Evolutionary conservation across 179 eudicot genomes (phyloP).

Genomic region (Silene coronaria): DNA sequence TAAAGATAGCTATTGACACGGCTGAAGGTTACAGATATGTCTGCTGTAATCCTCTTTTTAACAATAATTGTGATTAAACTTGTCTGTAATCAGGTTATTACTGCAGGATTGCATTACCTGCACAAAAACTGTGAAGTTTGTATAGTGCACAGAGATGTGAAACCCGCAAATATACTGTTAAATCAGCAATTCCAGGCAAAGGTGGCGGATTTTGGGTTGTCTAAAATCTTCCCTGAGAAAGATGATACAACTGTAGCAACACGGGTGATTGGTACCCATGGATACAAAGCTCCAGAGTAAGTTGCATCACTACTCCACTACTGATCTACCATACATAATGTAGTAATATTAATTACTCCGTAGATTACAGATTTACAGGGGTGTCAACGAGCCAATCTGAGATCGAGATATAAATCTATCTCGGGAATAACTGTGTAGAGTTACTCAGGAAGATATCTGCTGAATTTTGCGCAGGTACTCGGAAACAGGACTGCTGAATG

Average conservation of each 20-base stretch:
- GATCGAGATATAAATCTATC: no score
- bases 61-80: neutral
- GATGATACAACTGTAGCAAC: slow-evolving; percentile 9
- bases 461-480: slow-evolving; percentile 8
- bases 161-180: slow-evolving; percentile 25
- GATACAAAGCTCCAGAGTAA: slow-evolving; percentile 29
- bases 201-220: slow-evolving; percentile 28
- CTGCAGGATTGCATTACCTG: slow-evolving; percentile 28
- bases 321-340: no score
- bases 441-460: no score
- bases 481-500: neutral
- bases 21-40: slow-evolving; percentile 13
- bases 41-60: no score
- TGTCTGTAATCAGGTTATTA: no score
- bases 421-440: no score
- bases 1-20: slow-evolving; percentile 21
- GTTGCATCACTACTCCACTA: neutral
- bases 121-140: slow-evolving; percentile 17
- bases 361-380: no score
- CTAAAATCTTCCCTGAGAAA: slow-evolving; percentile 13
- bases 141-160: slow-evolving; percentile 33
- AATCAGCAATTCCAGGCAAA: slow-evolving; percentile 20
- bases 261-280: slow-evolving; percentile 19
- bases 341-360: no score
- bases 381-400: no score